Conservation (phyloP, 2,329 filamentous ascomycete genomes). For the Aspergillaceae sp. region DNA sequence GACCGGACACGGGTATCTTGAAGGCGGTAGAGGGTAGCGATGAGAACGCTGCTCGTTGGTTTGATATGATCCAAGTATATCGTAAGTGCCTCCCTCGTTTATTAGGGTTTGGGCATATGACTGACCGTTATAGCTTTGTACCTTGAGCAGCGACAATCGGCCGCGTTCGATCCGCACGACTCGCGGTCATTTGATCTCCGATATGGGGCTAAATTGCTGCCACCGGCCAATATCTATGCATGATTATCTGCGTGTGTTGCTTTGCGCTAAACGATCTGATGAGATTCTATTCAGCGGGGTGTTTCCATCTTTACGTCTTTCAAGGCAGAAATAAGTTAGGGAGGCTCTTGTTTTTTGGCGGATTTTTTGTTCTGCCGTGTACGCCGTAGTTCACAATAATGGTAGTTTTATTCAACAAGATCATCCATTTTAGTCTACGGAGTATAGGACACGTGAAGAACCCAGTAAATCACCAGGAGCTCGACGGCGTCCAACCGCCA, state of each 20-base stretch:
- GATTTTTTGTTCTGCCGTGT: too few relatives aligned
- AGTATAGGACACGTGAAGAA: neutral
- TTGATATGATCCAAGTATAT: slow-evolving; percentile 33
- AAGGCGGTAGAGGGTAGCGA: slow-evolving; percentile 32
- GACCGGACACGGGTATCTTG: slow-evolving; percentile 30
- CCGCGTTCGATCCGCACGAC: slow-evolving; percentile 31
- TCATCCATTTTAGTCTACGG: too few relatives aligned
- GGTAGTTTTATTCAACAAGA: too few relatives aligned
- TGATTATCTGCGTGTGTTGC: slow-evolving; percentile 4
- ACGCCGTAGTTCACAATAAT: too few relatives aligned
- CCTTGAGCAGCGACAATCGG: slow-evolving; percentile 30
- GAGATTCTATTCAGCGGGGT: slow-evolving; percentile 1
- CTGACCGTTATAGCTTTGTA: slow-evolving; percentile 22
- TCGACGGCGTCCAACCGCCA: neutral
- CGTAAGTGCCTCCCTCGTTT: slow-evolving; percentile 19
- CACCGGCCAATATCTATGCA: slow-evolving; percentile 17
- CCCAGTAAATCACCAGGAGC: neutral
- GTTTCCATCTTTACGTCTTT: neutral
- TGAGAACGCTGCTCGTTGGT: slow-evolving; percentile 32
- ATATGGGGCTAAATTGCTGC: slow-evolving; percentile 29
- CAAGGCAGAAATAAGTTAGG: too few relatives aligned
- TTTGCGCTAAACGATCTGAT: neutral
- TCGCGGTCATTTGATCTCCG: slow-evolving; percentile 36
- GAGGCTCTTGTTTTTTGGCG: too few relatives aligned
- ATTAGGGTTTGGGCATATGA: neutral